Base-by-base conservation (phyloP, 148 eudicot species). In the Fallopia convolvulus region DNA sequence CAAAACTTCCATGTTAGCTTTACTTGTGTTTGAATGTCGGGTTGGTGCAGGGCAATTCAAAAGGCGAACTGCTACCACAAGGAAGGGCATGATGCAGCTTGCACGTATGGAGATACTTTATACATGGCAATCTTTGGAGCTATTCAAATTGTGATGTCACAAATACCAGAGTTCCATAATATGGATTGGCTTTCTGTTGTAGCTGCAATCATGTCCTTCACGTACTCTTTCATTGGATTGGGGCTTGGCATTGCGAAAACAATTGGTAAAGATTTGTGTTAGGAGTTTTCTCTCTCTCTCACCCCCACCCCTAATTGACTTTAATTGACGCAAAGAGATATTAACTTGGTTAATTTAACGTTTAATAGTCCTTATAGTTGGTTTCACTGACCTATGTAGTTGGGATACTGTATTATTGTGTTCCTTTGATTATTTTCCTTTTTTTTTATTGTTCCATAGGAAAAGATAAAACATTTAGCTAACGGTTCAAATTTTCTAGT, bases 201-300 rank as follows among this genome's bases (percentile, higher is more conserved):
- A 6, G 91, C 98, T 58, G 90, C 98, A 30, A 49, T 80, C 76
- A 94, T 92, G 98, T 94, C 98, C 52, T 85, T 94, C 84, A 77
- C 88, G 40, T 94, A 94, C 79, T 80, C 98, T 33, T 78, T 72
- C 79, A 94, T 92, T 77, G 92, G 92, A 56, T 86, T 89, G 46
- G 90, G 80, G 78, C 92, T 94, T 58, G 95, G 95, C 74, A 75
- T 90, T 41, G 87, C 91, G 23, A 87, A 85, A 84, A 83, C 85
- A 63, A 78, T 92, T 78, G 92, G 98, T 90, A 87, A 68, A 15
- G 20, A 68, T 68, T 68, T 63, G 15, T 63, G 14, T 63, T 20
- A 18, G 61, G 61, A 55, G 9, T n/a, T 18, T 55, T 55, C 23
- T 18, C 61, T 55, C 7, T n/a, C 21, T 55, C 50, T 11, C 2